Base-by-base conservation (phyloP, 164 flowering plant genomes). In the Nymphaea colorata region DNA sequence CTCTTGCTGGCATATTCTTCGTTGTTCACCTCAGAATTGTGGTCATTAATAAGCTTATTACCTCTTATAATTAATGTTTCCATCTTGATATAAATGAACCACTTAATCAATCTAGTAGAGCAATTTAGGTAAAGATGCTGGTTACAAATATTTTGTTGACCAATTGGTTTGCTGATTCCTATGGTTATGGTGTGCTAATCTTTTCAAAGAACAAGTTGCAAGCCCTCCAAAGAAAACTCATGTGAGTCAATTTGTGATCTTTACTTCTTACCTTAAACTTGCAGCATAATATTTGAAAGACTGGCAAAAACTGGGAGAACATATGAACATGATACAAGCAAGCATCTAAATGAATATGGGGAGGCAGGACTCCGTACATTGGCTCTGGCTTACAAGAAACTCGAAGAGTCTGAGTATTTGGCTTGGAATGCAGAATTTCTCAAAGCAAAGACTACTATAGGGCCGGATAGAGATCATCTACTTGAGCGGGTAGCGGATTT, bases 251-350 rank as follows among this genome's bases (percentile, higher is more conserved):
- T 25, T 25, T 25, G 36, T 25, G 36, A 25, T 25, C 36, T 25
- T 25, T 25, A 25, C 36, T 25, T 25, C 36, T 10, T 61, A 6
- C 10, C 8, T 61, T 17, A 17, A 17, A 51, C 72, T 14, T 82
- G 72, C 87, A 95, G 99, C 82, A 89, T 95, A 69, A 90, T 95
- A 71, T 91, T 87, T 76, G 98, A 95, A 4, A 88, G 97, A 17
- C 73, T 95, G 41, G 62, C 97, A 44, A 87, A 83, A 79, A 87
- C 82, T 75, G 99, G 99, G 68, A 85, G 82, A 79, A 70, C 62
- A 72, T 86, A 80, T 74, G 80, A 79, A 81, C 90, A 82, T 66
- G 86, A 76, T 64, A 95, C 99, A 12, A 84, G 74, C 36, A 89
- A 59, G 80, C 96, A 95, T 80, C 81, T 95, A 71, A 87, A 84